Evolutionary conservation across 1,284 basidiomycete genomes (phyloP), one percentile per base, ranked within the genome.

Genomic region (Malassezia obtusa): DNA sequence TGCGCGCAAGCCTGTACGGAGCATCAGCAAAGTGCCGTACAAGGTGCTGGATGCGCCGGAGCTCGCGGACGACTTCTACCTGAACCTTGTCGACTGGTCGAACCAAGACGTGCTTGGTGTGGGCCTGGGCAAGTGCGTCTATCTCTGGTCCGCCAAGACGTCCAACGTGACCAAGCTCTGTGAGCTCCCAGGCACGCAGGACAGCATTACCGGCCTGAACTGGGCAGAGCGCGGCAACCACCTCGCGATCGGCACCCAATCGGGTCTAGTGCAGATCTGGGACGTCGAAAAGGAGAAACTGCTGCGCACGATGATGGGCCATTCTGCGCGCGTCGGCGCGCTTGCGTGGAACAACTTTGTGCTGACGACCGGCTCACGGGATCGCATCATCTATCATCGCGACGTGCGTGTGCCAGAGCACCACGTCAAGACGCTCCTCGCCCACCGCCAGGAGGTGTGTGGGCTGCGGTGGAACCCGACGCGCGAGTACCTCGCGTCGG

Each of bases 21-120:
- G 80, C 57, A 84, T 96, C 1, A 87, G 86, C 76, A 91, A 92
- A 73, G 94, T 92, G 0, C 94, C 94, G 0, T 98, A 92, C 78
- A 85, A 95, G 61, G 92, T 98, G 0, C 81, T 98, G 21, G 92
- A 98, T 71, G 94, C 94, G 1, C 94, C 92, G 0, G 91, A 96
- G 59, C 82, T 98, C 17, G 68, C 64, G 19, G 92, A 98, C 74
- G 94, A 98, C 73, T 98, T 95, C 75, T 98, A 98, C 69, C 84
- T 98, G 59, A 98, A 98, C 68, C 80, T 98, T 15, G 90, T 98
- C 15, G 92, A 96, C 61, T 98, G 94, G 92, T 89, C 86, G 1
- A 85, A 84, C 48, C 90, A 87, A 8, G 95, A 98, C 71, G 83
- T 95, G 0, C 82, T 98, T 0, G 90, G 87, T 11, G 94, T 98